phyloP scores from a whole-genome alignment of 225 moss, liverwort and hornwort species.

The Pleurozium schreberi region DNA sequence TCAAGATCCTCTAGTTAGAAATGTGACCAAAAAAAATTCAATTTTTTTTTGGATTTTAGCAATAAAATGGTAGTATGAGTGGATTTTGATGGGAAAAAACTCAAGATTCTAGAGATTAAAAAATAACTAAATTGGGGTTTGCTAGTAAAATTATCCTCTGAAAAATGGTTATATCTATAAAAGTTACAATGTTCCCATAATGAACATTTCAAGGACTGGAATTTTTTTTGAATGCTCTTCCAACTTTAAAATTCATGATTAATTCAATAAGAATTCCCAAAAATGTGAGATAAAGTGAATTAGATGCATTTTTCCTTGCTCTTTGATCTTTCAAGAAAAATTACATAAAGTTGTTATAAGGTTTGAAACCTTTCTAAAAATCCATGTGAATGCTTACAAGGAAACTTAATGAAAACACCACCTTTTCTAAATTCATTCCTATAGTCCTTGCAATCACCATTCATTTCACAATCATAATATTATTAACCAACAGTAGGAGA shows the following conservation, averaged over 20 bases:
- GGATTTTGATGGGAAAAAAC: neutral
- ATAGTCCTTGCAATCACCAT: neutral
- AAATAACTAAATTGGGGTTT: fast-evolving
- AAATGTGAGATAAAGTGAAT: neutral
- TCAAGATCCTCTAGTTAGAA: fast-evolving
- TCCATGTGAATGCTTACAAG: neutral
- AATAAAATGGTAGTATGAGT: neutral
- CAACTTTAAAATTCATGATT: neutral
- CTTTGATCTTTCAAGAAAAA: neutral
- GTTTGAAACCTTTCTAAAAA: neutral
- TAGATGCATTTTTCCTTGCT: neutral
- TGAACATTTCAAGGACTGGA: neutral
- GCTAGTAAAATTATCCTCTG: too few species aligned
- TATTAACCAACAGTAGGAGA: too few species aligned
- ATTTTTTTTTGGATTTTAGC: too few species aligned
- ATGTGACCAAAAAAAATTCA: neutral
- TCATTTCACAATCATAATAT: neutral
- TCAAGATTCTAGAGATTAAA: neutral
- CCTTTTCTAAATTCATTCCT: neutral
- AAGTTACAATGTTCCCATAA: neutral
- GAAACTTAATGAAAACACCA: neutral
- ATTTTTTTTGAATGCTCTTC: too few species aligned
- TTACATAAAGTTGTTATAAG: neutral
- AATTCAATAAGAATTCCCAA: neutral
- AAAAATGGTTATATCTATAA: neutral